These are phyloP conservation scores for Ettlia oleoabundans DNA, from an alignment of 139 green algal genomes.

Conservation along the genomic window DNA sequence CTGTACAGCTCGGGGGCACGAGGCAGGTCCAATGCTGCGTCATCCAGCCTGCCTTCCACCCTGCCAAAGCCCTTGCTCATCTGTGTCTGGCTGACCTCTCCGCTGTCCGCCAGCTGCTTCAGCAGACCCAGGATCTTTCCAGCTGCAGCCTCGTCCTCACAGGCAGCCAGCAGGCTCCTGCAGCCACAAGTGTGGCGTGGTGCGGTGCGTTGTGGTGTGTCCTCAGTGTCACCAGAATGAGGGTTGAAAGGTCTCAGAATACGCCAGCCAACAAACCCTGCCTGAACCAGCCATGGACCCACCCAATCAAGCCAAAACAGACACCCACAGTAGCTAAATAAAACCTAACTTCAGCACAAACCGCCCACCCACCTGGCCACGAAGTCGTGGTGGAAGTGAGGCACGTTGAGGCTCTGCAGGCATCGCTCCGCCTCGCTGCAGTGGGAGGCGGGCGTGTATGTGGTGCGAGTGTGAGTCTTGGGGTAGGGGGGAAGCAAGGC, in stretches of 20 bases:
- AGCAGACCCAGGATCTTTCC: slow-evolving; percentile 26
- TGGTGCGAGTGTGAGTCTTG: not conserved
- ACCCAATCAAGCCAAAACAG: not conserved
- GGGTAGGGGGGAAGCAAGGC: not conserved
- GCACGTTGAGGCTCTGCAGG: slow-evolving; percentile 71
- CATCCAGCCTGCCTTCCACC: slow-evolving; percentile 43
- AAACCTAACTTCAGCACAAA: too few species aligned
- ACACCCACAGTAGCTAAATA: too few species aligned
- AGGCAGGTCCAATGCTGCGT: slow-evolving; percentile 50
- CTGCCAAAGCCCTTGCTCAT: slow-evolving; percentile 62
- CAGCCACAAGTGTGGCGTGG: too few species aligned
- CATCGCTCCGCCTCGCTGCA: slow-evolving; percentile 64
- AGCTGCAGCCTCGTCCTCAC: slow-evolving; percentile 2
- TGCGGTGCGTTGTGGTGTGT: too few species aligned
- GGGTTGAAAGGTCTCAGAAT: too few species aligned
- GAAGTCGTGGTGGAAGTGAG: slow-evolving; percentile 85
- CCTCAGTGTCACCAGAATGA: too few species aligned
- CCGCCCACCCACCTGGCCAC: slow-evolving; percentile 61
- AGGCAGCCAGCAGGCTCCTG: slow-evolving; percentile 33
- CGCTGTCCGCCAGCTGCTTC: slow-evolving; percentile 36
- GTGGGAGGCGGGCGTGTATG: slow-evolving; percentile 5
- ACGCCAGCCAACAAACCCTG: not conserved
- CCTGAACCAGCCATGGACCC: not conserved
- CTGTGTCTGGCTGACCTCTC: slow-evolving; percentile 65
- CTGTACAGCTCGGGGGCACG: slow-evolving; percentile 10